Evolutionary conservation across 1,284 basidiomycete genomes (phyloP).

Genomic region (Puccinia brachypodii): DNA sequence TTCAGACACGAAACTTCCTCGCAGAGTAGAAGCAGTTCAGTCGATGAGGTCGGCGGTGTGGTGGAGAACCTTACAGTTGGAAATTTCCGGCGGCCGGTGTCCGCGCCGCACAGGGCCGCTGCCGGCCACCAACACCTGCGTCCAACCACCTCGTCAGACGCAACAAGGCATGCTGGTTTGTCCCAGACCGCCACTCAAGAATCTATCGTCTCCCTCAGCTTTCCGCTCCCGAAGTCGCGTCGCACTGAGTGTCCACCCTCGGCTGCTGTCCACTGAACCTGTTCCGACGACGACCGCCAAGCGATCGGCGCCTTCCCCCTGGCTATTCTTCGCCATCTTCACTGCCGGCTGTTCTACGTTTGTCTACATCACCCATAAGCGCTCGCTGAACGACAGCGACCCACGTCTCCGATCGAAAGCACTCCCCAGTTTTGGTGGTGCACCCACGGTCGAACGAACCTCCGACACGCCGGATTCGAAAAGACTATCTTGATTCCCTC

Average conservation of each 20-base stretch:
- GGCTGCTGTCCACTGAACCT: neutral
- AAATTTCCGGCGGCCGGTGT: too few relatives aligned
- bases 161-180: neutral
- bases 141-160: too few relatives aligned
- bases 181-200: neutral
- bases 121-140: neutral
- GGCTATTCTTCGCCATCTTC: conserved; percentile 44
- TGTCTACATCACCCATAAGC: conserved; percentile 35
- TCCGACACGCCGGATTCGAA: neutral
- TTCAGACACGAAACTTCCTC: too few relatives aligned
- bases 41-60: too few relatives aligned
- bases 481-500: neutral
- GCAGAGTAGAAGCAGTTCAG: too few relatives aligned
- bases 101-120: neutral
- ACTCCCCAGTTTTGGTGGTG: conserved; percentile 45
- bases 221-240: neutral
- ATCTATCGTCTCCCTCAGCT: neutral
- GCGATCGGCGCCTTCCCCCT: conserved; percentile 41
- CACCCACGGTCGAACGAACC: conserved; percentile 4
- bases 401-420: conserved; percentile 41
- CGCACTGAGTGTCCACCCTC: neutral
- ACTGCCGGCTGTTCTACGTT: conserved; percentile 35
- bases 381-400: conserved; percentile 38
- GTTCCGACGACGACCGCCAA: neutral
- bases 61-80: too few relatives aligned